Conservation (phyloP, 2,329 filamentous ascomycete species). For the Neopestalotiopsis rosae region DNA sequence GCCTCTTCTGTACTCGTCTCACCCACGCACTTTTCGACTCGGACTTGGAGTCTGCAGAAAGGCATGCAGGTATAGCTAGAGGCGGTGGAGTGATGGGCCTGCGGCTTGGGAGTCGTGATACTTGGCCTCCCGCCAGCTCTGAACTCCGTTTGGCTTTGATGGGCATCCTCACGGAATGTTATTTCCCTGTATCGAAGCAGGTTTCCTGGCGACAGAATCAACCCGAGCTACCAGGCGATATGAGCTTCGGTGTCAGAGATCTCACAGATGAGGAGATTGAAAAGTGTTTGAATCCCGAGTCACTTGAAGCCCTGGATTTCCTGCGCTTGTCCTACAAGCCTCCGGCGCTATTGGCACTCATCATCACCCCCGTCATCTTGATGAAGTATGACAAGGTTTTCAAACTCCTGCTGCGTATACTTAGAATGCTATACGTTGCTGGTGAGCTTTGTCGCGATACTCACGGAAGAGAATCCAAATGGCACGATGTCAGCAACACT, state of each 20-base stretch:
- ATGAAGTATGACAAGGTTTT: slow-evolving; percentile 87
- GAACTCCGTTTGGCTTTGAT: slow-evolving; percentile 89
- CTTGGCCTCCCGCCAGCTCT: slow-evolving; percentile 92
- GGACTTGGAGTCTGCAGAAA: slow-evolving; percentile 79
- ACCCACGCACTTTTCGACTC: slow-evolving; percentile 86
- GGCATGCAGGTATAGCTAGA: slow-evolving; percentile 70
- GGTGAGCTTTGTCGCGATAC: slow-evolving; percentile 68
- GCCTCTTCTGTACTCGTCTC: slow-evolving; percentile 79
- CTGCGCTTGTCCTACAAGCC: slow-evolving; percentile 84
- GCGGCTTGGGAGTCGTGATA: slow-evolving; percentile 78
- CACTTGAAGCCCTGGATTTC: slow-evolving; percentile 91
- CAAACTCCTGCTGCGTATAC: slow-evolving; percentile 75
- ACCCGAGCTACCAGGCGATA: slow-evolving; percentile 65
- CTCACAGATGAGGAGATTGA: slow-evolving; percentile 80
- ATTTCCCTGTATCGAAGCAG: slow-evolving; percentile 41
- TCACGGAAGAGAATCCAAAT: slow-evolving; percentile 43
- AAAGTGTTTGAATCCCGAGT: slow-evolving; percentile 80
- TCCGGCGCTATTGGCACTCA: slow-evolving; percentile 70
- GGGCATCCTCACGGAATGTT: slow-evolving; percentile 81
- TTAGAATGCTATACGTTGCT: slow-evolving; percentile 80
- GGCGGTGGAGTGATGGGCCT: slow-evolving; percentile 79
- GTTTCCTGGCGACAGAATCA: slow-evolving; percentile 31
- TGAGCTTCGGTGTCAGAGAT: slow-evolving; percentile 86
- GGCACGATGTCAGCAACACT: slow-evolving; percentile 43
- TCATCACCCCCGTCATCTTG: slow-evolving; percentile 75